phyloP scores from a whole-genome alignment of 1,284 basidiomycete species.

The Austroboletus niveus region DNA sequence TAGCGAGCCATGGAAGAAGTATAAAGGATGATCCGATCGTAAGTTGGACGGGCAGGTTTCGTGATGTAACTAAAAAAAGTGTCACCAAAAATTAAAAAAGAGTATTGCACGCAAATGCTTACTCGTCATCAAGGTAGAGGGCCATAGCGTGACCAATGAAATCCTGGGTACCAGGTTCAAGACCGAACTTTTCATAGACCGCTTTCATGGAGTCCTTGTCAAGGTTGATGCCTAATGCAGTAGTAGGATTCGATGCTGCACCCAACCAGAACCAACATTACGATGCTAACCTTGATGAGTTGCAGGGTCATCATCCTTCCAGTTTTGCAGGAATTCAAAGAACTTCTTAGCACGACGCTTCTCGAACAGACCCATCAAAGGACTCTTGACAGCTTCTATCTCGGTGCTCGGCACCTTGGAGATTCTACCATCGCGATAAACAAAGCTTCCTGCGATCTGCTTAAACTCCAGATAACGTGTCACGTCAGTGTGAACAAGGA shows the following conservation, averaged over 20 bases:
- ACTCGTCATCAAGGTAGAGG: conserved; percentile 97
- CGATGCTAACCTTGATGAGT: conserved; percentile 84
- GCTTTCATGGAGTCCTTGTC: conserved; percentile 89
- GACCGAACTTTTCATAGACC: conserved; percentile 95
- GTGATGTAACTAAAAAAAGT: conserved; percentile 75
- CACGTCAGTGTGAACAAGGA: conserved; percentile 99
- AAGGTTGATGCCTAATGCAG: conserved; percentile 70
- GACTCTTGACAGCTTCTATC: conserved; percentile 93
- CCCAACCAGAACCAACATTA: not conserved
- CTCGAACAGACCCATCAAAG: conserved; percentile 98
- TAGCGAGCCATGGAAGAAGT: conserved; percentile 99
- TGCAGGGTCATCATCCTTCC: conserved; percentile 91
- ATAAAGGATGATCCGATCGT: conserved; percentile 96
- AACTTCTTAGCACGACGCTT: conserved; percentile 98
- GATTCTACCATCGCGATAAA: conserved; percentile 95
- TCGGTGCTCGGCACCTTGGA: conserved; percentile 98
- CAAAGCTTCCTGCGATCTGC: conserved; percentile 98
- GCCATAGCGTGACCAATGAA: conserved; percentile 99
- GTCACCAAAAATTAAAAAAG: conserved; percentile 1
- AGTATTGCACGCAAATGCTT: conserved; percentile 33
- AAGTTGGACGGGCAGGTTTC: conserved; percentile 86
- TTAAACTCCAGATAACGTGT: conserved; percentile 99
- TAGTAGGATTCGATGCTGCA: conserved; percentile 4
- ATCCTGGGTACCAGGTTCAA: conserved; percentile 97
- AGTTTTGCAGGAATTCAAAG: conserved; percentile 95